Evolutionary conservation across 2,329 filamentous ascomycete species (phyloP).

Genomic region (Emmonsiellopsis sp.): DNA sequence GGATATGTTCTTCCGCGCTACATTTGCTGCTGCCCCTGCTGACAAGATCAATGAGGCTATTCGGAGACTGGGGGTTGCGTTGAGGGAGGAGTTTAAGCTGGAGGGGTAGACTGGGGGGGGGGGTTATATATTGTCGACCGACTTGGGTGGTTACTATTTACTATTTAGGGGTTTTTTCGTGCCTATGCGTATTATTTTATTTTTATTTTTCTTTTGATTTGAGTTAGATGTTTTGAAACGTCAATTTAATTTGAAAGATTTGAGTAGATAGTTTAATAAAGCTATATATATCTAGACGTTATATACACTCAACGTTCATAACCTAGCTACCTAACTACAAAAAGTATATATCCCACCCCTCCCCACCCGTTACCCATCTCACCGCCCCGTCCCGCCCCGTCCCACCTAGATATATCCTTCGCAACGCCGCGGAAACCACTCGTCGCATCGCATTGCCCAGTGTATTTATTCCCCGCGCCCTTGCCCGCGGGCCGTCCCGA

Average conservation of each 20-base stretch:
- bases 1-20: slow-evolving; percentile 79
- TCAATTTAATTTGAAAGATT: no score
- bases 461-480: slow-evolving; percentile 4
- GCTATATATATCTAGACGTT: no score
- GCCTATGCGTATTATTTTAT: no score
- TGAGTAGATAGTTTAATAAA: no score
- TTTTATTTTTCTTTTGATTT: no score
- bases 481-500: slow-evolving; percentile 2
- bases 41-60: slow-evolving; percentile 65
- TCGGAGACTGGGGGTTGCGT: slow-evolving; percentile 62
- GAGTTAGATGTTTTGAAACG: no score
- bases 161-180: neutral
- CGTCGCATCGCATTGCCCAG: neutral
- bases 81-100: slow-evolving; percentile 53
- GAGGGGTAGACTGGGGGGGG: slow-evolving; percentile 10
- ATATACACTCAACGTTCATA: no score
- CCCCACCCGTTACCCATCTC: neutral
- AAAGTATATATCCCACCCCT: neutral
- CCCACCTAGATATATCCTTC: neutral
- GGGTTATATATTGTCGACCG: neutral
- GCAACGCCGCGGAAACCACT: neutral
- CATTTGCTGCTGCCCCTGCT: slow-evolving; percentile 70
- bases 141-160: neutral
- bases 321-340: no score
- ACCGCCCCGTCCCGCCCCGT: neutral